phyloP scores from a whole-genome alignment of 192 early-diverging fungal genomes.

The Allomyces macrogynus region DNA sequence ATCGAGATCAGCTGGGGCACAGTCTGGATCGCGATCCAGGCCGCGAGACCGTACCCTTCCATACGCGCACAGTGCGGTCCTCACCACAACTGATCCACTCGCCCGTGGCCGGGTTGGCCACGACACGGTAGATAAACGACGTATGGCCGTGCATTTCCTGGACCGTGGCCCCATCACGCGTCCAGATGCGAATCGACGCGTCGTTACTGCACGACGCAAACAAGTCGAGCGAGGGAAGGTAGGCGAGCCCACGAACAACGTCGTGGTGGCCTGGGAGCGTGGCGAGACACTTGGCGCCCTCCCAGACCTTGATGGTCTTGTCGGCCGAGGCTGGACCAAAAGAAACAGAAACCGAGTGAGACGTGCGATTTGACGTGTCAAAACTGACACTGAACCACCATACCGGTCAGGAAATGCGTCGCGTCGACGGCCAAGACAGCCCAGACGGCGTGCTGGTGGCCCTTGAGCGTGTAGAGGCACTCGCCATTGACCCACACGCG shows the following conservation, averaged over 20 bases:
- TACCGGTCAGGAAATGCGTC: constrained; percentile 56
- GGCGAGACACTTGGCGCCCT: constrained; percentile 32
- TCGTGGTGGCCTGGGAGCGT: constrained; percentile 71
- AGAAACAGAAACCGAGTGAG: neutral
- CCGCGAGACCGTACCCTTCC: constrained; percentile 32
- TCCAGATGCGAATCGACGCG: constrained; percentile 70
- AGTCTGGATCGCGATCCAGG: no score
- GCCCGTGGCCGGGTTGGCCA: constrained; percentile 37
- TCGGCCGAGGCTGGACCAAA: constrained; percentile 61
- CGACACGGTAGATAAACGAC: constrained; percentile 74
- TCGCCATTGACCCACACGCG: constrained; percentile 73
- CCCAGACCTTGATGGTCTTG: constrained; percentile 73
- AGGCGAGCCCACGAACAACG: constrained; percentile 63
- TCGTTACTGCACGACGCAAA: constrained; percentile 85
- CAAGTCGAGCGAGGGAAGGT: constrained; percentile 24
- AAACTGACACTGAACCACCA: neutral
- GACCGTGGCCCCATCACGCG: constrained; percentile 40
- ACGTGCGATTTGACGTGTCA: neutral
- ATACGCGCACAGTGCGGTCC: constrained; percentile 71
- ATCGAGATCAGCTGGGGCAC: no score
- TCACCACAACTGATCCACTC: constrained; percentile 81
- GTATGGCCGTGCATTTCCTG: constrained; percentile 67
- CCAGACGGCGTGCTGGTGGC: constrained; percentile 79
- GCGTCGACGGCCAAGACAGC: constrained; percentile 57
- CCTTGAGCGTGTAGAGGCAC: constrained; percentile 42